Evolutionary conservation across 768 basidiomycete genomes (phyloP), one percentile per base, ranked within the genome.

Genomic region (Agaricus sinodeliciosus): DNA sequence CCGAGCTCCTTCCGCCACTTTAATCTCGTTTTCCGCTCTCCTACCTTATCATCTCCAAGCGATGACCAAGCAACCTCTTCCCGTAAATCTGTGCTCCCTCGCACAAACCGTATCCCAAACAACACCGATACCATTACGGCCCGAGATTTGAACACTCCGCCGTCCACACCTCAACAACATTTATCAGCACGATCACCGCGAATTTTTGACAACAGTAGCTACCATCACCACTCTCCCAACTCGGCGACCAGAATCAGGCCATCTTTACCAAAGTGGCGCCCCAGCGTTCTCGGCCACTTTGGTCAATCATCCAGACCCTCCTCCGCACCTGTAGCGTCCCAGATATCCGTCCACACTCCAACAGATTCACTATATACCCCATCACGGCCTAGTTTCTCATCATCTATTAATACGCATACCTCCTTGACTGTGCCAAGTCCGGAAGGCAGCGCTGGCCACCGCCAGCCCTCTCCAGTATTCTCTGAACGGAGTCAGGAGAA

Each of bases 271-370:
- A 77, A 69, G 65, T 83, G 79, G 79, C 74, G 82, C n/a, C 82
- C 85, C 9, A 81, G 76, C 56, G 77, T 87, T 19, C 65, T 85
- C 19, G 81, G 79, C 5, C 80, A 86, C 58, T 87, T 87, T 60
- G 69, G 76, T 26, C 73, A 78, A 50, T 59, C 73, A 48, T 3
- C 43, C 6, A 22, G 12, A 18, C 9, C 15, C 8, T 74, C 79
- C 40, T 76, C 73, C 61, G 57, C 69, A 45, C 77, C 67, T 47
- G 61, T 37, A 7, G 26, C 25, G 26, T 51, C 51, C 18, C 51
- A 46, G 25, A 16, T 36, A 18, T 53, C 51, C 3, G 39, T 47
- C 37, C 50, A 44, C 3, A 19, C 69, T 41, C 70, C 74, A 27
- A 72, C 75, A 15, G 78, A 67, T 43, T 41, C 60, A 18, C 58